Conservation (phyloP, 2,329 filamentous ascomycete species). For the Cordyceps tenuipes region DNA sequence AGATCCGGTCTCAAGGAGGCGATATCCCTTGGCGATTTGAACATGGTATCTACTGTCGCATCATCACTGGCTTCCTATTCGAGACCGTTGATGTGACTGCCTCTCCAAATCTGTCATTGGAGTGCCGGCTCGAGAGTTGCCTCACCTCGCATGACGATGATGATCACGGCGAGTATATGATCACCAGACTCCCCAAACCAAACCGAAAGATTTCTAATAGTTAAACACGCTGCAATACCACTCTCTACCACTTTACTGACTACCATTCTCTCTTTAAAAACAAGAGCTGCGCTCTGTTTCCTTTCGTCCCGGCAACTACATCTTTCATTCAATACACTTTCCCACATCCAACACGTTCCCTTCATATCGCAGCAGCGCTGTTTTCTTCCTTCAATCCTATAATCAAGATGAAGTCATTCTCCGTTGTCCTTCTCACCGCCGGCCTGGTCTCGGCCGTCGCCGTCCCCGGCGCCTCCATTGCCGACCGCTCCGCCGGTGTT, state of each 20-base stretch:
- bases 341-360: slow-evolving; percentile 1
- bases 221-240: slow-evolving; percentile 8
- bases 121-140: not conserved
- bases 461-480: slow-evolving; percentile 16
- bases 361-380: slow-evolving; percentile 8
- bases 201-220: not conserved
- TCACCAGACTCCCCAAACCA: not conserved
- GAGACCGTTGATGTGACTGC: not conserved
- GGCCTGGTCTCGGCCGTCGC: slow-evolving; percentile 24
- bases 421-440: slow-evolving; percentile 21
- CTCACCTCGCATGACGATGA: not conserved
- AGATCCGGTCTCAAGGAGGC: slow-evolving; percentile 16
- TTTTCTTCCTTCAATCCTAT: not conserved
- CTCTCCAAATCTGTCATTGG: not conserved
- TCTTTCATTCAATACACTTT: slow-evolving; percentile 8
- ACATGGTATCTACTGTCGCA: not conserved
- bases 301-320: slow-evolving; percentile 12
- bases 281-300: slow-evolving; percentile 25
- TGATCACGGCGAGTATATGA: slow-evolving; percentile 11
- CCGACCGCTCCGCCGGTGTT: slow-evolving; percentile 7
- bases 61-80: not conserved
- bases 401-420: slow-evolving; percentile 21
- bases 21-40: slow-evolving; percentile 9
- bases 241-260: slow-evolving; percentile 13
- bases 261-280: slow-evolving; percentile 14